Evolutionary conservation across 2,329 filamentous ascomycete genomes (phyloP), one percentile per base, ranked within the genome.

Genomic region (Trichoderma sp.): DNA sequence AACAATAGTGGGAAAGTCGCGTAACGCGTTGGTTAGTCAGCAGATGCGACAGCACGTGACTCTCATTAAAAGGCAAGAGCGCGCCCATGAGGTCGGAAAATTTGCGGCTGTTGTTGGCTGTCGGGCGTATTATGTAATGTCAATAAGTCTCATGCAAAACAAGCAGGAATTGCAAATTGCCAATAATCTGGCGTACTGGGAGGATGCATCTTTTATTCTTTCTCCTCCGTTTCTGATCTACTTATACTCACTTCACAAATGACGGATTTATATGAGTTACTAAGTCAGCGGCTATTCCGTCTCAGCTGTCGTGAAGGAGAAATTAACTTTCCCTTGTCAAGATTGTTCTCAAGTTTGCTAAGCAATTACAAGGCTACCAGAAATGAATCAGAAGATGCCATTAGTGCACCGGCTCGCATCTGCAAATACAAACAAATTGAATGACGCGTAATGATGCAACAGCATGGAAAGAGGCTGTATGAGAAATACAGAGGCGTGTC

Each of bases 21-120:
- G 79, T 79, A 76, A 70, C 80, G 80, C 76, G 77, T 80, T 50
- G 36, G 26, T 80, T 78, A 79, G 77, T 81, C 77, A 81, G 74
- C 79, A 30, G 55, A 73, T 74, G 73, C 74, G 74, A 65, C 26
- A 15, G 39, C 74, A 75, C 74, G 74, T 76, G 75, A 74, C 13
- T 28, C 39, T 53, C 43, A 63, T 70, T 55, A 67, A 67, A 67
- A 43, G 20, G 47, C 57, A 34, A 20, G 30, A 59, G 32, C 65
- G 65, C 32, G 53, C 23, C 32, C 32, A 12, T 26, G 34, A 28
- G 26, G 8, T 17, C 32, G 50, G 65, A 20, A 32, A 68, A 68
- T 12, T 0, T 47, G 53, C 65, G 65, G 53, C 36, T 23, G 20
- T 30, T 36, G 4, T 34, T 12, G 47, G 47, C n/a, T 20, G n/a